Conservation (phyloP, 768 basidiomycete genomes). For the Tricholomella constricta region DNA sequence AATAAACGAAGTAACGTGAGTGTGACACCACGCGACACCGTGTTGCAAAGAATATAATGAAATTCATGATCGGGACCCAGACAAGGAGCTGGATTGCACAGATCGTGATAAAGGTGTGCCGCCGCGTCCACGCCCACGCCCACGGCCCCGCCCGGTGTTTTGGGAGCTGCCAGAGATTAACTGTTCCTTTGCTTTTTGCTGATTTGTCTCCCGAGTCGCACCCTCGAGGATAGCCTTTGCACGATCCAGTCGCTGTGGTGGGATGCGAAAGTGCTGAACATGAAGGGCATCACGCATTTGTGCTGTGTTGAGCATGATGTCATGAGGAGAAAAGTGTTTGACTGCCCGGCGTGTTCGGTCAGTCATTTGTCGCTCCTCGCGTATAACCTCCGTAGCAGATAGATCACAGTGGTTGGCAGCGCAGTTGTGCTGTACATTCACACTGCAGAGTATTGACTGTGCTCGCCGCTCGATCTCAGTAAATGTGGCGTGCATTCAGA, state of each 20-base stretch:
- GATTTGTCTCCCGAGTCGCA: neutral
- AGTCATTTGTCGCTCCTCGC: neutral
- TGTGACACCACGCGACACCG: too few relatives aligned
- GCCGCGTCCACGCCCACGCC: too few relatives aligned
- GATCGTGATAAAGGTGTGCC: too few relatives aligned
- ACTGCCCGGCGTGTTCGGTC: neutral
- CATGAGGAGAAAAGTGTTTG: neutral
- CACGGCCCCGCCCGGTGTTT: too few relatives aligned
- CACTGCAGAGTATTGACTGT: neutral
- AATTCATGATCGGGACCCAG: too few relatives aligned
- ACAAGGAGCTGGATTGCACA: too few relatives aligned
- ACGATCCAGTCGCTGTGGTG: neutral
- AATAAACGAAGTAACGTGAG: too few relatives aligned
- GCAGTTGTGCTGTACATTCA: slow-evolving; percentile 3
- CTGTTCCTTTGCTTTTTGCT: neutral
- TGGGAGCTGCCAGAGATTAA: too few relatives aligned
- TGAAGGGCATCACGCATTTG: slow-evolving; percentile 8
- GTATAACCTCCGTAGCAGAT: neutral
- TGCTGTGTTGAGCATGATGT: slow-evolving; percentile 3
- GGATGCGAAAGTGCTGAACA: neutral
- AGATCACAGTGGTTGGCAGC: neutral
- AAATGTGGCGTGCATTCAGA: neutral
- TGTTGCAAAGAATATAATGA: too few relatives aligned
- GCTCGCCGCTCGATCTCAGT: neutral
- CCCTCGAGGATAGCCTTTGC: neutral